Evolutionary conservation across 805 yeast genomes (phyloP).

Genomic region (Cyberlindnera mississippiensis): DNA sequence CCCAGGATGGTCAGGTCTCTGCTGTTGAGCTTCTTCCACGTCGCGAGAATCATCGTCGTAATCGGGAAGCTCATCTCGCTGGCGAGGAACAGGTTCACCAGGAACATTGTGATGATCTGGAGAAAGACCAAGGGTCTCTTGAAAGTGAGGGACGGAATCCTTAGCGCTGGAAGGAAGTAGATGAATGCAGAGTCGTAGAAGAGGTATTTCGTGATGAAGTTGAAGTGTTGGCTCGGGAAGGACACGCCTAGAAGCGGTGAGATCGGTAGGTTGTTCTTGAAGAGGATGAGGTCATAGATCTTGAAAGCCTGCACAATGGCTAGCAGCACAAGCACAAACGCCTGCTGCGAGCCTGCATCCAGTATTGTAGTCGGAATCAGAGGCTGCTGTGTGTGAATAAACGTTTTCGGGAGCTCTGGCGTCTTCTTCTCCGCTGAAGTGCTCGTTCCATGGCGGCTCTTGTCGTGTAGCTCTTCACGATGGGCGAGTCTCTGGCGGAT

Average conservation of each 20-base stretch:
- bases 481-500: slow-evolving; percentile 18
- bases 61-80: slow-evolving; percentile 48
- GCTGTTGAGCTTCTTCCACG: slow-evolving; percentile 40
- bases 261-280: slow-evolving; percentile 43
- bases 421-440: neutral
- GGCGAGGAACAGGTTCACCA: slow-evolving; percentile 51
- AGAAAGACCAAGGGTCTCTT: slow-evolving; percentile 50
- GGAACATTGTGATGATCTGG: slow-evolving; percentile 43
- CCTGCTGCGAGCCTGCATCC: slow-evolving; percentile 75
- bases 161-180: slow-evolving; percentile 66
- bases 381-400: slow-evolving; percentile 22
- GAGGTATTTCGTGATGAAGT: slow-evolving; percentile 66
- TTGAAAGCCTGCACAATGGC: slow-evolving; percentile 83
- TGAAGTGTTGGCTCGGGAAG: slow-evolving; percentile 45
- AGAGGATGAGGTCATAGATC: slow-evolving; percentile 60
- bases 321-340: slow-evolving; percentile 62
- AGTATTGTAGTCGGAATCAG: slow-evolving; percentile 62
- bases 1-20: slow-evolving; percentile 54
- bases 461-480: slow-evolving; percentile 12
- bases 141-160: slow-evolving; percentile 72
- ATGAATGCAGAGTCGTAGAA: slow-evolving; percentile 68
- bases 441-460: neutral
- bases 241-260: slow-evolving; percentile 32
- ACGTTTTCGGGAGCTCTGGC: slow-evolving; percentile 3
- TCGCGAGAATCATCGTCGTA: slow-evolving; percentile 34